A percentile compares a stretch with the other conserved stretches of the same genome.
phyloP scores from a whole-genome alignment of 805 yeast genomes.

The Dipodascus albidus region DNA sequence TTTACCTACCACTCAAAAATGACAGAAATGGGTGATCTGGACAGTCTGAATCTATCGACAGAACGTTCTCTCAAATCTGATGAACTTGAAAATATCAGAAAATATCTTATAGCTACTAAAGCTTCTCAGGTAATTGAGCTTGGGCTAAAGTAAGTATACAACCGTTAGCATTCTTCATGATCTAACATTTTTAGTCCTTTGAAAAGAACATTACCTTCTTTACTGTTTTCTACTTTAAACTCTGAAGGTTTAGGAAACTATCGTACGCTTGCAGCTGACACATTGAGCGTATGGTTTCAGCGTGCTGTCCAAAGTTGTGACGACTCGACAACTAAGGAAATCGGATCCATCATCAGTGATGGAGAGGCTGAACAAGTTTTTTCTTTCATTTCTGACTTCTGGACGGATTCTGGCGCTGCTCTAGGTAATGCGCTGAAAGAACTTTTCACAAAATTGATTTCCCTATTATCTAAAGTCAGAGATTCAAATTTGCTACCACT shows the following conservation, averaged over 20 bases:
- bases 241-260: conserved; percentile 8
- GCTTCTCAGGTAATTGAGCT: neutral
- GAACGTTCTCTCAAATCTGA: neutral
- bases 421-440: conserved; percentile 58
- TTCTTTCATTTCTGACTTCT: conserved; percentile 47
- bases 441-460: conserved; percentile 42
- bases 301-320: conserved; percentile 36
- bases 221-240: neutral
- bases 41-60: neutral
- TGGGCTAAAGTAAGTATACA: neutral
- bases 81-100: neutral
- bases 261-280: conserved; percentile 42
- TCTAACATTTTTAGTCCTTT: neutral
- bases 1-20: neutral
- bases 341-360: conserved; percentile 7
- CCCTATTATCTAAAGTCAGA: conserved; percentile 26
- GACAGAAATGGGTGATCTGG: neutral
- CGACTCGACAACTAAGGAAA: conserved; percentile 6
- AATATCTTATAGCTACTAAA: neutral
- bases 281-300: conserved; percentile 52
- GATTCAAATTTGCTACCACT: conserved; percentile 10
- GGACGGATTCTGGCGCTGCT: conserved; percentile 63
- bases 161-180: neutral
- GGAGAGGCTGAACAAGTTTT: conserved; percentile 18
- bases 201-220: neutral